Conservation (phyloP, 2,329 filamentous ascomycete species). For the Grosmannia serpens region DNA sequence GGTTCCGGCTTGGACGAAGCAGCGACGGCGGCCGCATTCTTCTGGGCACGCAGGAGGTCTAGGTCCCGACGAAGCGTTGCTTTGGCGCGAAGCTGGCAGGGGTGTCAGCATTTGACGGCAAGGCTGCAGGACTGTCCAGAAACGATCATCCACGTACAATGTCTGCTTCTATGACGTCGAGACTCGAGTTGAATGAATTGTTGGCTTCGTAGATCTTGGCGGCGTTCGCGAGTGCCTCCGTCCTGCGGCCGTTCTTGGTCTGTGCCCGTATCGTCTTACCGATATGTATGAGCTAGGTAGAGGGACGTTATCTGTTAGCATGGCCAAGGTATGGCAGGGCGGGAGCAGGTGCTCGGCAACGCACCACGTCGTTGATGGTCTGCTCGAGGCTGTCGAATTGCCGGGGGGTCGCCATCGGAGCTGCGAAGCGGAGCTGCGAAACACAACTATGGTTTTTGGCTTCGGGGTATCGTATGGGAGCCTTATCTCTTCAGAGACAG, state of each 20-base stretch:
- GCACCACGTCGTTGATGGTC: slow-evolving; percentile 44
- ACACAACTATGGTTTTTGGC: neutral
- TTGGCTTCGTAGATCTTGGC: slow-evolving; percentile 36
- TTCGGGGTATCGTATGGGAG: neutral
- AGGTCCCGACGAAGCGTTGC: slow-evolving; percentile 44
- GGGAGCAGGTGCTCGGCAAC: slow-evolving; percentile 14
- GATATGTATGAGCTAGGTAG: slow-evolving; percentile 41
- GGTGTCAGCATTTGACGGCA: neutral
- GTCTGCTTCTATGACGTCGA: slow-evolving; percentile 45
- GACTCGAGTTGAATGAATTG: slow-evolving; percentile 35
- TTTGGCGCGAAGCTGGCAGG: slow-evolving; percentile 36
- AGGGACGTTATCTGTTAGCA: neutral
- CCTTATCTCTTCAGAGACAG: neutral
- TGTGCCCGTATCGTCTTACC: slow-evolving; percentile 43
- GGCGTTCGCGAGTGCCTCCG: slow-evolving; percentile 21
- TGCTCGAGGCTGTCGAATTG: slow-evolving; percentile 37
- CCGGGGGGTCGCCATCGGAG: slow-evolving; percentile 21
- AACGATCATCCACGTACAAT: slow-evolving; percentile 30
- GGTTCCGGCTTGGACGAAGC: neutral
- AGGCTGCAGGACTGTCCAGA: neutral
- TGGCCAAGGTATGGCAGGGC: neutral
- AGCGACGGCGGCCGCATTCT: slow-evolving; percentile 15
- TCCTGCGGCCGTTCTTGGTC: slow-evolving; percentile 31
- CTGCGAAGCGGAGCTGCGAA: neutral
- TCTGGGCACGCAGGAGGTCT: slow-evolving; percentile 24